Conservation (phyloP, 805 yeast genomes). For the Ogataea trehalophila region DNA sequence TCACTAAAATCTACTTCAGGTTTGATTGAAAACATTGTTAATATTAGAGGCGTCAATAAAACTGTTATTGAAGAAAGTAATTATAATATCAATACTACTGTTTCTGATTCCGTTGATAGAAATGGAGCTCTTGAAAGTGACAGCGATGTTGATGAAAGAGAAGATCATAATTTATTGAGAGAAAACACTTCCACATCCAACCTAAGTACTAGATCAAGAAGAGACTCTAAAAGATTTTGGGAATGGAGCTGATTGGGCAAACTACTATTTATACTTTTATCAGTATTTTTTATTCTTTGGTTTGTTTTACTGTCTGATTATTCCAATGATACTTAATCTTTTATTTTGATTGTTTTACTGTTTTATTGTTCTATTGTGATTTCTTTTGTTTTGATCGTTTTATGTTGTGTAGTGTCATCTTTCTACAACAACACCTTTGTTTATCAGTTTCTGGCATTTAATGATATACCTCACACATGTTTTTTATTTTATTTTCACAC, state of each 20-base stretch:
- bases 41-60: slow-evolving; percentile 77
- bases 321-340: background rate
- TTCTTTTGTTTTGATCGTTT: no score
- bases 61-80: slow-evolving; percentile 69
- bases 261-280: background rate
- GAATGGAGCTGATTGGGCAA: slow-evolving; percentile 11
- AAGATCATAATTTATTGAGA: background rate
- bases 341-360: background rate
- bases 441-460: no score
- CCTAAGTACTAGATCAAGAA: slow-evolving; percentile 5
- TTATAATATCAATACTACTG: slow-evolving; percentile 33
- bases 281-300: background rate
- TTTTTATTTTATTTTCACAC: no score
- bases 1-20: slow-evolving; percentile 43
- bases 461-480: no score
- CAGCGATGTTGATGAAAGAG: slow-evolving; percentile 5
- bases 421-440: no score
- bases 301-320: background rate
- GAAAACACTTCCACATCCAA: background rate
- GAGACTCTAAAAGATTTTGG: slow-evolving; percentile 23
- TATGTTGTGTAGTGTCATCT: no score
- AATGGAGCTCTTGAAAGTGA: slow-evolving; percentile 2
- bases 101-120: background rate
- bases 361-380: background rate
- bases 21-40: slow-evolving; percentile 76